A percentile compares a stretch with the other conserved stretches of the same genome.
Conservation (phyloP, 2,329 filamentous ascomycete species). For the Plectosphaerella cucumerina region DNA sequence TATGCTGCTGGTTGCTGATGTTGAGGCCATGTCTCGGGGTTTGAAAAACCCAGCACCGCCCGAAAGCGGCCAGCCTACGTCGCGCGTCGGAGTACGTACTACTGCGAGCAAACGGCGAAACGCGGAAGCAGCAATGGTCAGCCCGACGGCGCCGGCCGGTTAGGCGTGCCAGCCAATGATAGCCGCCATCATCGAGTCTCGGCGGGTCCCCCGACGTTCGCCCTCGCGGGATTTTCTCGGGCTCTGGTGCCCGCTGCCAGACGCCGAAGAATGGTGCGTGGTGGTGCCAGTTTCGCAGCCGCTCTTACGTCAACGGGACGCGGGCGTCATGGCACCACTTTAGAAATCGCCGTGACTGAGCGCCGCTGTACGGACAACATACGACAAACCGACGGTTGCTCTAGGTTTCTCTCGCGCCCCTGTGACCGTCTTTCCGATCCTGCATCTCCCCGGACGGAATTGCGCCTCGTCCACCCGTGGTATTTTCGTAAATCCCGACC, state of each 20-base stretch:
- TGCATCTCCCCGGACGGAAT: too few species aligned
- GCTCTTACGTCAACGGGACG: neutral
- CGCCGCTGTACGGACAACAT: conserved; percentile 5
- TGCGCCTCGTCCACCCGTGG: too few species aligned
- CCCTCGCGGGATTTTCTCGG: conserved; percentile 24
- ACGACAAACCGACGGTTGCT: too few species aligned
- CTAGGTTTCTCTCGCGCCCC: too few species aligned
- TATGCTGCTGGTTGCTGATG: too few species aligned
- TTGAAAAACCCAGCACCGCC: neutral
- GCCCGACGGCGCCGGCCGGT: neutral
- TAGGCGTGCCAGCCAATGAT: conserved; percentile 1
- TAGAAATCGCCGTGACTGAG: conserved; percentile 4
- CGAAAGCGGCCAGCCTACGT: conserved; percentile 2
- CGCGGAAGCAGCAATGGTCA: conserved; percentile 7
- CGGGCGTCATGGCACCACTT: conserved; percentile 10
- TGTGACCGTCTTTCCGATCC: too few species aligned
- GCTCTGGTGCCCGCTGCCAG: conserved; percentile 11
- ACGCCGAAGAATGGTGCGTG: neutral
- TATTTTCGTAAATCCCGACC: too few species aligned
- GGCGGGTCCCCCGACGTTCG: conserved; percentile 7
- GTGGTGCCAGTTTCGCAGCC: conserved; percentile 1
- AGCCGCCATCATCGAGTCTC: too few species aligned
- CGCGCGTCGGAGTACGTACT: conserved; percentile 1
- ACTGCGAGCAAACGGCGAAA: conserved; percentile 11
- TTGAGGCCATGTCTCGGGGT: neutral